A percentile compares a stretch with the other conserved stretches of the same genome.
These are phyloP conservation scores for Penicillium capsulatum DNA, from an alignment of 2,329 filamentous ascomycete genomes.

Conservation along the genomic window DNA sequence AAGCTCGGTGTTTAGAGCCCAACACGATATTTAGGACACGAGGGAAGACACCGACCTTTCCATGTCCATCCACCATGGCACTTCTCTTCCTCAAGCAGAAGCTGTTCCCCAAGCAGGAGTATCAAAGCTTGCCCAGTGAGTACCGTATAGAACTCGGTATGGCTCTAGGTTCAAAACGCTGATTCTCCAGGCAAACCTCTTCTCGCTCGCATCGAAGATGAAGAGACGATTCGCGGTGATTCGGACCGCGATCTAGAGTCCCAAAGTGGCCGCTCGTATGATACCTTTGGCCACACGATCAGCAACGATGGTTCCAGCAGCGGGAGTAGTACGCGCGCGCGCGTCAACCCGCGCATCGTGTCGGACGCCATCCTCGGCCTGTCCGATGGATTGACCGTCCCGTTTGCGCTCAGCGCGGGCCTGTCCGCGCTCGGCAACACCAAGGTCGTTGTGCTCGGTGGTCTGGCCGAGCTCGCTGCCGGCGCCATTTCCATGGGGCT, in stretches of 20 bases:
- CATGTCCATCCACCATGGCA: constrained; percentile 26
- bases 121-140: constrained; percentile 14
- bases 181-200: constrained; percentile 31
- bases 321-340: constrained; percentile 26
- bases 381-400: constrained; percentile 73
- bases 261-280: constrained; percentile 29
- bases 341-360: constrained; percentile 44
- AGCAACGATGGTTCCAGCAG: constrained; percentile 24
- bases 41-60: too few species aligned
- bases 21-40: too few species aligned
- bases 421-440: constrained; percentile 58
- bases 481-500: constrained; percentile 75
- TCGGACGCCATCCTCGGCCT: constrained; percentile 68
- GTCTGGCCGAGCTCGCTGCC: constrained; percentile 70
- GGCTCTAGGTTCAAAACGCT: background rate
- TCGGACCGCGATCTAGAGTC: constrained; percentile 32
- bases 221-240: constrained; percentile 21
- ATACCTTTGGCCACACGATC: constrained; percentile 29
- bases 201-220: constrained; percentile 24
- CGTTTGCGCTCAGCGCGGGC: constrained; percentile 72
- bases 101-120: constrained; percentile 28
- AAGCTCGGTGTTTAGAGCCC: too few species aligned
- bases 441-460: constrained; percentile 66
- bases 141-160: background rate
- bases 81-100: constrained; percentile 39